Conservation (phyloP, 1,284 basidiomycete genomes). For the Boletus sp. region DNA sequence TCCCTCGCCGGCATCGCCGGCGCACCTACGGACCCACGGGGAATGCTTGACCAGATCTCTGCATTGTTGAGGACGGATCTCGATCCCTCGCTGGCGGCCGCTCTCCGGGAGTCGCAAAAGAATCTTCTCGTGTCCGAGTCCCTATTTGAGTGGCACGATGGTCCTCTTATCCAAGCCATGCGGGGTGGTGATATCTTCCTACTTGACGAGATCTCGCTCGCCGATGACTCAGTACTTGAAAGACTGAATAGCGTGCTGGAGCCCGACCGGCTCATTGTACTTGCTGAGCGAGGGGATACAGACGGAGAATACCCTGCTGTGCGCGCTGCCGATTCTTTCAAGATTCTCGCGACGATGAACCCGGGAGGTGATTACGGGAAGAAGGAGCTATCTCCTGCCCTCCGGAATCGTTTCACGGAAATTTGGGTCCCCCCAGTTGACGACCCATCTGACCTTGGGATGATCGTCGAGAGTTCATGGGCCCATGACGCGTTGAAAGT, state of each 20-base stretch:
- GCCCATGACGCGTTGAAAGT: slow-evolving; percentile 48
- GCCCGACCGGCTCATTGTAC: slow-evolving; percentile 82
- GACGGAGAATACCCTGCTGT: slow-evolving; percentile 69
- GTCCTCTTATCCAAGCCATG: slow-evolving; percentile 94
- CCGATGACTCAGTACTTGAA: slow-evolving; percentile 97
- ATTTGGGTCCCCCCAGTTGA: slow-evolving; percentile 96
- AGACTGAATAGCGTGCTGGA: slow-evolving; percentile 97
- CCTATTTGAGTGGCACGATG: slow-evolving; percentile 96
- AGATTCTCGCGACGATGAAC: slow-evolving; percentile 98
- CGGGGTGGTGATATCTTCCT: slow-evolving; percentile 80
- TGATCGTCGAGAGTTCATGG: slow-evolving; percentile 82
- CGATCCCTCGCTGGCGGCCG: slow-evolving; percentile 28
- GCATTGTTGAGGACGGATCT: slow-evolving; percentile 27
- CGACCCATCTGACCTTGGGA: slow-evolving; percentile 68
- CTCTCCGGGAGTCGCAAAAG: slow-evolving; percentile 41
- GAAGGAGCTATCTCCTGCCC: slow-evolving; percentile 95
- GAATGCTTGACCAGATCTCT: slow-evolving; percentile 40
- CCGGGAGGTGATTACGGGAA: slow-evolving; percentile 99
- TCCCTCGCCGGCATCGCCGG: slow-evolving; percentile 37
- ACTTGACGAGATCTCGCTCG: slow-evolving; percentile 96
- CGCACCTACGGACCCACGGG: slow-evolving; percentile 32
- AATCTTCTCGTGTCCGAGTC: slow-evolving; percentile 54
- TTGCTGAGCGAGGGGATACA: slow-evolving; percentile 89
- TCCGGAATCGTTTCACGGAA: slow-evolving; percentile 98
- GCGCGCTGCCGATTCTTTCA: slow-evolving; percentile 67